Conservation (phyloP, 768 basidiomycete species). For the Psilocybe tampanensis region DNA sequence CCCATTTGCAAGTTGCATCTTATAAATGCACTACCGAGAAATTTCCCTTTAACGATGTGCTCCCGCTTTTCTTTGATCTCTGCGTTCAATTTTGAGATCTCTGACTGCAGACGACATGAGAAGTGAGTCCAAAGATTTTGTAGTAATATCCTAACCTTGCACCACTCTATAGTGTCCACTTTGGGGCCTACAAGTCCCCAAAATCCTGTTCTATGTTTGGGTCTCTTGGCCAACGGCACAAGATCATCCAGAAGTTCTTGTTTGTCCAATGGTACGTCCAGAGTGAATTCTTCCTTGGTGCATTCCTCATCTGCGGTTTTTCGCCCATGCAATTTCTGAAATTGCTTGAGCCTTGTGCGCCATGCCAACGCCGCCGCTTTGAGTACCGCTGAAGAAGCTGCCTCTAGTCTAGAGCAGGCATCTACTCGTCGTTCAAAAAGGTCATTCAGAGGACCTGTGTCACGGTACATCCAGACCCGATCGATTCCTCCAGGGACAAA, state of each 20-base stretch:
- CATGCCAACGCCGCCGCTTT: constrained; percentile 41
- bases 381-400: constrained; percentile 52
- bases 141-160: constrained; percentile 34
- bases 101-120: constrained; percentile 33
- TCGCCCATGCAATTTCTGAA: constrained; percentile 31
- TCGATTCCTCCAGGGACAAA: constrained; percentile 73
- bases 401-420: constrained; percentile 56
- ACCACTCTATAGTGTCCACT: constrained; percentile 70
- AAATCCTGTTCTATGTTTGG: constrained; percentile 52
- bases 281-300: not conserved
- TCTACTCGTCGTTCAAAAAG: constrained; percentile 47
- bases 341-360: constrained; percentile 36
- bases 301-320: constrained; percentile 31
- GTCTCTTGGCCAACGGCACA: constrained; percentile 51
- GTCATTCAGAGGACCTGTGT: constrained; percentile 44
- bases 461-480: constrained; percentile 69
- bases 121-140: not conserved
- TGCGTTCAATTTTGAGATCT: constrained; percentile 50
- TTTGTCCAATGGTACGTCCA: constrained; percentile 27
- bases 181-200: constrained; percentile 57
- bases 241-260: constrained; percentile 49
- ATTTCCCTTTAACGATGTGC: constrained; percentile 42
- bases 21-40: constrained; percentile 61
- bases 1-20: constrained; percentile 74
- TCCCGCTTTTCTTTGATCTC: constrained; percentile 43